A percentile compares a stretch with the other conserved stretches of the same genome.
Conservation (phyloP, 305 asterid genomes). For the Plantago lanceolata region DNA sequence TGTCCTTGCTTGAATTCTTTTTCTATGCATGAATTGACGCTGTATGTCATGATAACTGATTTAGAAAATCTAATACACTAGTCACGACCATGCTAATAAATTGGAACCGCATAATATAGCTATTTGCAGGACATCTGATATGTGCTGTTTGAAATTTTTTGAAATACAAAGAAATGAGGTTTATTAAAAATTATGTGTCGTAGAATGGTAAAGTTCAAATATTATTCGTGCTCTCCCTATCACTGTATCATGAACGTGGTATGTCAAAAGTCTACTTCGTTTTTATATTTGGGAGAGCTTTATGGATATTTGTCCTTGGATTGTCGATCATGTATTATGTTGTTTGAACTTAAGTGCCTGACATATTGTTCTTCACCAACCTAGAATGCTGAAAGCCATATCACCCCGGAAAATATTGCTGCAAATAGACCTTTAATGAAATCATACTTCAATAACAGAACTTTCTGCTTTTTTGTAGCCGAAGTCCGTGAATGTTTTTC, state of each 20-base stretch:
- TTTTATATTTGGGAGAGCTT: neutral
- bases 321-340: neutral
- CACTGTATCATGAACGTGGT: no score
- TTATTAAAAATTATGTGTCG: no score
- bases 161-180: no score
- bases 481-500: conserved; percentile 62
- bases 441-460: conserved; percentile 8
- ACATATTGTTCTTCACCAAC: neutral
- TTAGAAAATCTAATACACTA: conserved; percentile 6
- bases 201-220: no score
- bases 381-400: neutral
- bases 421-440: neutral
- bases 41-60: conserved; percentile 1
- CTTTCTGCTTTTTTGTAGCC: conserved; percentile 52
- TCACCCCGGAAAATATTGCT: conserved; percentile 3
- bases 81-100: neutral
- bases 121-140: no score
- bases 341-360: neutral
- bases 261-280: no score
- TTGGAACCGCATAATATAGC: no score
- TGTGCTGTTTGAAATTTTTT: no score
- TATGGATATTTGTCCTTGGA: neutral
- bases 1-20: conserved; percentile 3
- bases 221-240: no score
- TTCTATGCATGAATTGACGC: neutral